These are phyloP conservation scores for Avena insularis DNA, from an alignment of 176 grass and related monocot species.

Conservation along the genomic window DNA sequence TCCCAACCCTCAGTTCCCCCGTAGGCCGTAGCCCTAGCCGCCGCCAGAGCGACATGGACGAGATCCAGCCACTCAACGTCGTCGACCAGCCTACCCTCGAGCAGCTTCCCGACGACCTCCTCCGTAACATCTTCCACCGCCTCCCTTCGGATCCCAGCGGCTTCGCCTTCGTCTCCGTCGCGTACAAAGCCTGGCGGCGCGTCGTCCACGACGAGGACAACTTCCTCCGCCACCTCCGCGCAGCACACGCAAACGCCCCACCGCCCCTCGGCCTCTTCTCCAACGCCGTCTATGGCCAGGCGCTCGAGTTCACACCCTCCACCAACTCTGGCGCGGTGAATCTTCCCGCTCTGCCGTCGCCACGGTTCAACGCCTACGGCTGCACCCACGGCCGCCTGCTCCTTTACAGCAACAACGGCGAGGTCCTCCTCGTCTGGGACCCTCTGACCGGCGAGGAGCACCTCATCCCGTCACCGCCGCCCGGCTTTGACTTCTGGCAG, in stretches of 20 bases:
- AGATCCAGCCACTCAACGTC: not conserved
- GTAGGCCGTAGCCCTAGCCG: not conserved
- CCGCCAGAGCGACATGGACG: not conserved
- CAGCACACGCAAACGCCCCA: not conserved
- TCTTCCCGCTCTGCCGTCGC: not conserved
- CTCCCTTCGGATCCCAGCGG: not conserved
- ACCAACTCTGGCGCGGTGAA: not conserved
- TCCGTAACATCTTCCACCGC: not conserved
- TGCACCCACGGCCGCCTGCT: constrained; percentile 6
- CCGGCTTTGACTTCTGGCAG: not conserved
- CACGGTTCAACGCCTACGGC: not conserved
- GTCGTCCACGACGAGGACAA: not conserved
- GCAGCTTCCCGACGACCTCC: not conserved
- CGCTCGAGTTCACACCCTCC: not conserved
- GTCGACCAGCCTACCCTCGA: not conserved
- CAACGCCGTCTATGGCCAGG: not conserved
- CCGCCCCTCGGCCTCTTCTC: not conserved
- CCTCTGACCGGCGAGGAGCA: not conserved
- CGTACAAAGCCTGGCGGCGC: not conserved
- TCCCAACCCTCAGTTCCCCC: not conserved
- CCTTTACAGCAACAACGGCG: not conserved
- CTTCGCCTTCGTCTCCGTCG: not conserved
- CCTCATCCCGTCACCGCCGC: not conserved
- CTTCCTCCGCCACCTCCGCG: not conserved
- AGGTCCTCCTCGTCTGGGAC: not conserved